These are phyloP conservation scores for Cercospora sp. DNA, from an alignment of 2,329 filamentous ascomycete species.

Conservation along the genomic window DNA sequence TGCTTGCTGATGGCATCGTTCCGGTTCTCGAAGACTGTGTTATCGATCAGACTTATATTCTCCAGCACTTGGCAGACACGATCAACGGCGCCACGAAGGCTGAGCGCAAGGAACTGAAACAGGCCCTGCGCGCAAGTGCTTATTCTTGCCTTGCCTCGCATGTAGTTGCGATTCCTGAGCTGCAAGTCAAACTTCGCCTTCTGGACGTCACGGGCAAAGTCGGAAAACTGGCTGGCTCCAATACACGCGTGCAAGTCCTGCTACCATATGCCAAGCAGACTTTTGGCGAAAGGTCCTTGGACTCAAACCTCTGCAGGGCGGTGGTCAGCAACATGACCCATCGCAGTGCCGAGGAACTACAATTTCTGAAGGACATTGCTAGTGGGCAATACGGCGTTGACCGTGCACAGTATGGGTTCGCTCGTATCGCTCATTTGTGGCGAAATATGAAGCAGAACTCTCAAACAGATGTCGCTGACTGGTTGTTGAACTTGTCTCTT, in stretches of 20 bases:
- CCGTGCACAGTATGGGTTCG: constrained; percentile 63
- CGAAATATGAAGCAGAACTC: constrained; percentile 64
- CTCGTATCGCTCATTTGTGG: constrained; percentile 72
- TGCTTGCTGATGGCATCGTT: constrained; percentile 67
- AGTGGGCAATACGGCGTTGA: constrained; percentile 42
- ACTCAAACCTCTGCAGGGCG: constrained; percentile 52
- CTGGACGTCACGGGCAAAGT: constrained; percentile 71
- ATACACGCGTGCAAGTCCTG: constrained; percentile 70
- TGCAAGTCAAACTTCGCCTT: constrained; percentile 68
- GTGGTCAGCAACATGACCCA: constrained; percentile 56
- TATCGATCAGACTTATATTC: constrained; percentile 72
- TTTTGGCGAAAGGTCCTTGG: constrained; percentile 56
- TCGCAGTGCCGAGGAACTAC: constrained; percentile 59
- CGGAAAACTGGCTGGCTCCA: constrained; percentile 67
- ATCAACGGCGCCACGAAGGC: constrained; percentile 51
- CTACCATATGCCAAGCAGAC: constrained; percentile 73
- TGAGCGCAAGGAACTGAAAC: constrained; percentile 52
- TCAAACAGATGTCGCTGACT: constrained; percentile 60
- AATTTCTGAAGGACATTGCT: constrained; percentile 55
- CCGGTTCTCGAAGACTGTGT: constrained; percentile 82
- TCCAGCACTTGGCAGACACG: constrained; percentile 60
- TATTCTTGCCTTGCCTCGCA: constrained; percentile 75
- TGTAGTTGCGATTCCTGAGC: constrained; percentile 65
- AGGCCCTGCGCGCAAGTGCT: constrained; percentile 64
- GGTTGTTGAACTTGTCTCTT: constrained; percentile 57